Percentiles rank a stretch among this genome's conserved stretches.
Evolutionary conservation across 306 rosid genomes (phyloP).

Genomic region (Quercus wislizeni): DNA sequence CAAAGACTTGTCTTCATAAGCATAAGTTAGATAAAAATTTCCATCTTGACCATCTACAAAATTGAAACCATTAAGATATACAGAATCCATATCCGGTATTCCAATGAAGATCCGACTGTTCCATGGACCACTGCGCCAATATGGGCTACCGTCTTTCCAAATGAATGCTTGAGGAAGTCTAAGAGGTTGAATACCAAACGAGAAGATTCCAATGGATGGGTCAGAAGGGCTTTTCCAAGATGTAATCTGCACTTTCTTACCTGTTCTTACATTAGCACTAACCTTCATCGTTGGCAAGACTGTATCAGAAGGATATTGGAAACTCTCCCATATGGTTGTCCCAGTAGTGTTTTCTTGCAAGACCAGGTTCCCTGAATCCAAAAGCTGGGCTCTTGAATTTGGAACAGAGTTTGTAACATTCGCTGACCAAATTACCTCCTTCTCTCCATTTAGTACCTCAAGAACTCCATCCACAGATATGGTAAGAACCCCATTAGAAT

Average conservation of each 20-base stretch:
- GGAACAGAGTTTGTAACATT: no score
- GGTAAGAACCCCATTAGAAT: no score
- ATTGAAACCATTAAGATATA: conserved; percentile 5
- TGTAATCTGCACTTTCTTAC: background rate
- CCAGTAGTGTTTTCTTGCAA: background rate
- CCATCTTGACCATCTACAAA: background rate
- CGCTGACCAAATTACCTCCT: no score
- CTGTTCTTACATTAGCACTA: conserved; percentile 5
- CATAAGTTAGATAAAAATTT: background rate
- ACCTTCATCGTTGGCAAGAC: conserved; percentile 20
- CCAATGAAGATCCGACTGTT: conserved; percentile 43
- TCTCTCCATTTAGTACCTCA: no score
- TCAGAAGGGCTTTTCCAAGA: conserved; percentile 37
- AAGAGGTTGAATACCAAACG: conserved; percentile 18
- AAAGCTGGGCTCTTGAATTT: no score
- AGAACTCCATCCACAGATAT: no score
- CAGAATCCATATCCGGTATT: conserved; percentile 1
- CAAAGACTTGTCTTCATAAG: background rate
- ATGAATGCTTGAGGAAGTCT: conserved; percentile 37
- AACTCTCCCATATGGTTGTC: conserved; percentile 37
- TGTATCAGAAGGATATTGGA: conserved; percentile 28
- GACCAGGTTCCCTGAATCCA: no score
- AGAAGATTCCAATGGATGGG: conserved; percentile 30
- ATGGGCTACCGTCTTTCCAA: conserved; percentile 39
- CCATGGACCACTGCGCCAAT: conserved; percentile 59